These are phyloP conservation scores for Gynandropsis gynandra DNA, from an alignment of 345 rosid species.

Conservation along the genomic window DNA sequence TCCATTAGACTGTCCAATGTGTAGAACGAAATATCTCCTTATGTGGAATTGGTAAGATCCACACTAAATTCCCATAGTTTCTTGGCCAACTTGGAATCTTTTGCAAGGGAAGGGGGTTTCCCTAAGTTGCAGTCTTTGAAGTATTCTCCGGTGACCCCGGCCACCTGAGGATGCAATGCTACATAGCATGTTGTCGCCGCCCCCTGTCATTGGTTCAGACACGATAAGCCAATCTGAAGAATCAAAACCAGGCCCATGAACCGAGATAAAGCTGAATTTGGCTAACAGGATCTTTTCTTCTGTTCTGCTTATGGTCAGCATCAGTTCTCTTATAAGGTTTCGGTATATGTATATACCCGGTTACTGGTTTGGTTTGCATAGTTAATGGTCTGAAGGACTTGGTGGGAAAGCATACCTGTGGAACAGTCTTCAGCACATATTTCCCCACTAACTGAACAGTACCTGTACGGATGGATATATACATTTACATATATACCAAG, in stretches of 20 bases:
- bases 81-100: slow-evolving; percentile 38
- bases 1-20: too few species aligned
- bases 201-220: slow-evolving; percentile 33
- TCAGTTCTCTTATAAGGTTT: neutral
- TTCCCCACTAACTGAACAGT: slow-evolving; percentile 27
- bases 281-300: too few species aligned
- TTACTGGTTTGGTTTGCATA: neutral
- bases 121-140: slow-evolving; percentile 44
- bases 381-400: neutral
- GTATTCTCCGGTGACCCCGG: slow-evolving; percentile 46
- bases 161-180: slow-evolving; percentile 55
- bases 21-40: too few species aligned
- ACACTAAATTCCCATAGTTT: slow-evolving; percentile 46
- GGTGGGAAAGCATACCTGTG: slow-evolving; percentile 22
- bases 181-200: slow-evolving; percentile 73
- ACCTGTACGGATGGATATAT: slow-evolving; percentile 10
- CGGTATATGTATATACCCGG: neutral
- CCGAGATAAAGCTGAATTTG: neutral
- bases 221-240: neutral
- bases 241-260: neutral
- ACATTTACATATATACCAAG: neutral
- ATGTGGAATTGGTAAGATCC: slow-evolving; percentile 23
- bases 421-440: slow-evolving; percentile 24
- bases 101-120: slow-evolving; percentile 33
- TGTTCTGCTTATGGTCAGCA: slow-evolving; percentile 1